Evolutionary conservation across 371 early-diverging fungal genomes (phyloP).

Genomic region (Dichotomocladium elegans): DNA sequence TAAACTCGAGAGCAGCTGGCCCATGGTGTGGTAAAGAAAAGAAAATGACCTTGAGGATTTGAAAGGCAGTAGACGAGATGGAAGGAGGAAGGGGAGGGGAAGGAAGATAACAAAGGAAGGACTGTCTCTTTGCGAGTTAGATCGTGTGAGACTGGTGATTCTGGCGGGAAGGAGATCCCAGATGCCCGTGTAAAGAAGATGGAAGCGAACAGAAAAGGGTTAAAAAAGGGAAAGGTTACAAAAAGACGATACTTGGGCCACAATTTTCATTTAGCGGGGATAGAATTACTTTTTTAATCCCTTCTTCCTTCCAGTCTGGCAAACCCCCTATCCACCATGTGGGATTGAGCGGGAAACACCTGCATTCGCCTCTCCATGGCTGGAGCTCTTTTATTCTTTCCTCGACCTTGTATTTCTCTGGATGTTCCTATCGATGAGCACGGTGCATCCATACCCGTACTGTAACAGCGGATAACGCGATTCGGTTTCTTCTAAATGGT

Average conservation of each 20-base stretch:
- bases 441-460: no score
- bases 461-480: no score
- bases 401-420: no score
- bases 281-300: not conserved
- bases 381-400: no score
- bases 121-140: no score
- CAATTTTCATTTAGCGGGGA: not conserved
- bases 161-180: constrained; percentile 2
- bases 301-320: no score
- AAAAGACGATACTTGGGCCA: not conserved
- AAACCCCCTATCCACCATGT: no score
- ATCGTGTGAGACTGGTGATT: no score
- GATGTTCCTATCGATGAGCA: no score
- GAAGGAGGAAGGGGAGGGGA: not conserved
- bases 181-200: constrained; percentile 6
- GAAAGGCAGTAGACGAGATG: not conserved
- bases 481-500: no score
- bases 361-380: no score
- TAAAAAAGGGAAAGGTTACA: not conserved
- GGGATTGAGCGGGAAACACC: no score
- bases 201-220: constrained; percentile 7
- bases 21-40: constrained; percentile 19
- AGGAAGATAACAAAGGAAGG: not conserved
- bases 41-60: not conserved
- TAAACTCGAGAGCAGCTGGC: constrained; percentile 38